Evolutionary conservation across 2,329 filamentous ascomycete species (phyloP), one percentile per base, ranked within the genome.

Genomic region (Ceratocystis huliohia): DNA sequence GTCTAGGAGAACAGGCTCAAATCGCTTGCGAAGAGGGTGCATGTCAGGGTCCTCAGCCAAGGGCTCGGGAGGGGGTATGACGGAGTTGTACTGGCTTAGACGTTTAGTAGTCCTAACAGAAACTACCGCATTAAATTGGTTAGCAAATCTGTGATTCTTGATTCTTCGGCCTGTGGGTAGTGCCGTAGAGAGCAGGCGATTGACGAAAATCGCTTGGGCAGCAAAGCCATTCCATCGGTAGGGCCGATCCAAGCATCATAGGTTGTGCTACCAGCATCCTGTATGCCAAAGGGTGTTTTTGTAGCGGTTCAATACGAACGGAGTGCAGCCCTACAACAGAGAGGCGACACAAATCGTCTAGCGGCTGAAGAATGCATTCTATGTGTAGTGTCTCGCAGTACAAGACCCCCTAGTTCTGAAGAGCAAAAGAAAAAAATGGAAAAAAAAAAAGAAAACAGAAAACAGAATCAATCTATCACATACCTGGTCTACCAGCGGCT

Each of bases 1-100:
- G 75, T 99, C 94, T 37, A 99, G 84, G 25, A 99, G 79, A n/a
- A 96, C 92, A 6, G 94, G 94, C 74, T 99, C 94, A 74, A 97
- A 97, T 67, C 89, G 87, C 69, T 93, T 85, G 77, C 94, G 93
- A 68, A 99, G 80, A 28, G 94, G 94, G 75, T 99, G 94, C 91
- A 96, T 96, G 70, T 95, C 86, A 20, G 92, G 91, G 68, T 93
- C 89, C 64, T 87, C 84, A 67, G 95, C 90, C 69, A 97, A 84
- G 8, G 93, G 93, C 75, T 97, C 91, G 13, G 94, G 94, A 1
- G 86, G 86, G 15, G 94, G 94, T 65, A 99, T 97, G 64, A 99
- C 94, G 0, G 94, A 96, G 75, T 97, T 97, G 77, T 99, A 99
- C 74, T 96, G 96, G 76, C 93, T 97, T 70, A 97, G 79, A 71